A percentile compares a stretch with the other conserved stretches of the same genome.
Evolutionary conservation across 345 rosid genomes (phyloP).

Genomic region (Anastatica hierochuntica): DNA sequence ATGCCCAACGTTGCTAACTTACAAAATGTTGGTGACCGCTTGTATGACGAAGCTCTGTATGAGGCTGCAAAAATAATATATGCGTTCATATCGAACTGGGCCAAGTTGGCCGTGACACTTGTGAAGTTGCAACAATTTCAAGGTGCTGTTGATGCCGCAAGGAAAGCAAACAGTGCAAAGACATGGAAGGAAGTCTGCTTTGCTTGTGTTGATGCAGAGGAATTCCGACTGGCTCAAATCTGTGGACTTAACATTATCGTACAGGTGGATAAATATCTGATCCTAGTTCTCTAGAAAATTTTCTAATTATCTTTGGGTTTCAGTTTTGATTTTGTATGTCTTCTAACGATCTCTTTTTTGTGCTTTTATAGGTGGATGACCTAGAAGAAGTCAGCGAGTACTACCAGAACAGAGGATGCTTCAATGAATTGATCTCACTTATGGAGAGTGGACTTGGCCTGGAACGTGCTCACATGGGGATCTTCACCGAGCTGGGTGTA

Average conservation of each 20-base stretch:
- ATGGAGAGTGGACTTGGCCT: constrained; percentile 99
- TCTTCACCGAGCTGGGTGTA: constrained; percentile 97
- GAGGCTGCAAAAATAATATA: constrained; percentile 97
- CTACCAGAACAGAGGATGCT: constrained; percentile 98
- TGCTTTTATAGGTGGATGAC: constrained; percentile 73
- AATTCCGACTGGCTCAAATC: constrained; percentile 92
- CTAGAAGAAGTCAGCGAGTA: constrained; percentile 94
- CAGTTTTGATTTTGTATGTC: background rate
- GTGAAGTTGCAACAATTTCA: constrained; percentile 93
- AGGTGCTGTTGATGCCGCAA: constrained; percentile 98
- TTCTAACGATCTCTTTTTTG: constrained; percentile 9
- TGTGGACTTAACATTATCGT: constrained; percentile 92
- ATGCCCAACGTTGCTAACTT: constrained; percentile 98
- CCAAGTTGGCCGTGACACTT: constrained; percentile 91
- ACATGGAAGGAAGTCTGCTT: constrained; percentile 99
- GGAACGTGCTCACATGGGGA: constrained; percentile 99
- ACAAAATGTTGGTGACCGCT: constrained; percentile 92
- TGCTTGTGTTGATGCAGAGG: constrained; percentile 98
- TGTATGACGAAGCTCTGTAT: constrained; percentile 79
- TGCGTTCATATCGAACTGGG: constrained; percentile 97
- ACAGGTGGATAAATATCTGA: constrained; percentile 43
- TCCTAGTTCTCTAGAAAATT: background rate
- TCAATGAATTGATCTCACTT: constrained; percentile 92
- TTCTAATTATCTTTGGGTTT: background rate
- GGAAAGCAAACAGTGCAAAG: constrained; percentile 99